phyloP scores from a whole-genome alignment of 176 grass and related monocot genomes.

The Thinopyrum elongatum region DNA sequence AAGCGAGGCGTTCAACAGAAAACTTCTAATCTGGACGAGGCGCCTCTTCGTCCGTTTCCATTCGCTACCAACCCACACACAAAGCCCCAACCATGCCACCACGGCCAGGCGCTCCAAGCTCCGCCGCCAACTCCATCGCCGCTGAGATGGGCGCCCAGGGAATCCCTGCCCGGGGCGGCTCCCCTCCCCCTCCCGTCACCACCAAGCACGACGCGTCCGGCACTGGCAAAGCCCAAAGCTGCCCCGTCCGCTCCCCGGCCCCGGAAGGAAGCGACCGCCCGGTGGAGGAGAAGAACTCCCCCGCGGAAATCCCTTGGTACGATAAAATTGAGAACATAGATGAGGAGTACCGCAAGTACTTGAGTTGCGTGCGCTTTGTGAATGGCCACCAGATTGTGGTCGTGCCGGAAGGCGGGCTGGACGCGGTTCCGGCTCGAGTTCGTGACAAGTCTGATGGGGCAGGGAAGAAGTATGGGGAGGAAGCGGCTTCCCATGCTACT shows the following conservation, averaged over 20 bases:
- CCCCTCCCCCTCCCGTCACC: background rate
- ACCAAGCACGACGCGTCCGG: slow-evolving; percentile 31
- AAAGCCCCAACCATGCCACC: background rate
- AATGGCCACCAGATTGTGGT: slow-evolving; percentile 25
- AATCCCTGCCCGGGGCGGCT: background rate
- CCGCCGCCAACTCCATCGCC: background rate
- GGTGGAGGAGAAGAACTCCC: background rate
- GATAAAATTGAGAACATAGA: slow-evolving; percentile 19
- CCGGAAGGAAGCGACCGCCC: too few species aligned
- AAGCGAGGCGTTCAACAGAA: background rate
- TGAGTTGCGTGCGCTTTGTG: slow-evolving; percentile 18
- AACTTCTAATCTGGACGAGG: background rate
- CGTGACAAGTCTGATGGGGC: background rate
- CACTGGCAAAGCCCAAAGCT: background rate
- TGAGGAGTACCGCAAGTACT: slow-evolving; percentile 45
- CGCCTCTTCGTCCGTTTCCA: background rate
- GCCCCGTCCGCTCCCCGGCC: background rate
- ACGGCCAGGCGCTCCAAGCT: background rate
- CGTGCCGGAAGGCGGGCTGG: background rate
- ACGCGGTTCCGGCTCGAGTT: background rate
- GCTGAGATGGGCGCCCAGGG: slow-evolving; percentile 2
- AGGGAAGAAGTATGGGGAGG: background rate
- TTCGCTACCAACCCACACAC: background rate
- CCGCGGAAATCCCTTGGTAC: background rate
- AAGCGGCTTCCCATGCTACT: background rate